Evolutionary conservation across 371 early-diverging fungal species (phyloP), one percentile per base, ranked within the genome.

Genomic region (Haplosporangium sp.): DNA sequence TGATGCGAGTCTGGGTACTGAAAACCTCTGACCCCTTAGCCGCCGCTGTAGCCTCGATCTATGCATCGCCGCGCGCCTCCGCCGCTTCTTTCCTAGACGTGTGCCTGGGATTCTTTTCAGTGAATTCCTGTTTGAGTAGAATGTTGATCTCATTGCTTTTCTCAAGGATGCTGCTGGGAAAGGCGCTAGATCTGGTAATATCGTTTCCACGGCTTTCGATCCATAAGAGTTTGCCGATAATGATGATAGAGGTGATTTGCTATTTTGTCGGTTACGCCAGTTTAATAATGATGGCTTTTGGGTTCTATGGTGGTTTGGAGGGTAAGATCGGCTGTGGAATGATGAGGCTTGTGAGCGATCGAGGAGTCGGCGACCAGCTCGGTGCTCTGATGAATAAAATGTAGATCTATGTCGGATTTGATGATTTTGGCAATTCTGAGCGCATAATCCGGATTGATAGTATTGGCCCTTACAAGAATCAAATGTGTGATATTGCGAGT

Each of bases 1-100:
- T 6, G 71, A 67, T 17, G 71, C 57, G 52, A 64, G 72, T 17
- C 48, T 58, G 34, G 77, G 77, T 8, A 63, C 20, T 8, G 72
- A 72, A 40, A 44, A 37, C 27, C 50, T 61, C 63, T 38, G 55
- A 38, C 39, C 1, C 34, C 44, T 60, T n/a, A 48, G 20, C n/a
- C 61, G 56, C 17, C 61, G 72, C n/a, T 61, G 65, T 10, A 64
- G 61, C 7, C 72, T 48, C 27, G 19, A 34, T 6, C 65, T 69
- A 13, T 65, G 65, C 65, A 77, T 68, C 10, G 61, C 72, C 2
- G 42, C 65, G 40, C 53, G 17, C 5, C 35, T 44, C 34, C 61
- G 69, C 19, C 65, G 50, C 60, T 37, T 66, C 53, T 60, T 56
- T 10, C 67, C 71, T 35, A 67, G 11, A 19, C 45, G 71, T 9